Percentiles rank a stretch among this genome's conserved stretches.
Evolutionary conservation across 805 yeast species (phyloP).

Genomic region (Ogataea methanolica): DNA sequence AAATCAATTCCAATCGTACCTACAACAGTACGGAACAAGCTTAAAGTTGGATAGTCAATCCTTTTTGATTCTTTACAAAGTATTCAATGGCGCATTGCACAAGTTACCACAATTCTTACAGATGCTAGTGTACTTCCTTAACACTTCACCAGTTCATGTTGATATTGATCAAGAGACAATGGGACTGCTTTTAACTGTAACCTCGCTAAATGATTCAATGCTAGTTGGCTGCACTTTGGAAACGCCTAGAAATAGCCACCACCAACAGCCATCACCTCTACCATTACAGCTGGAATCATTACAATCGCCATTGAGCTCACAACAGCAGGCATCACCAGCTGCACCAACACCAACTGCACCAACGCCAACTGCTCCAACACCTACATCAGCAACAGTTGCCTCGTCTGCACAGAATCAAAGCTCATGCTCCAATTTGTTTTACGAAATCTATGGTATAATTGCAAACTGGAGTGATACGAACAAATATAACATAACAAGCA

Average conservation of each 20-base stretch:
- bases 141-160: constrained; percentile 1
- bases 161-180: constrained; percentile 10
- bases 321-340: not conserved
- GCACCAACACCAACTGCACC: not conserved
- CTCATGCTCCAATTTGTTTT: constrained; percentile 12
- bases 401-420: not conserved
- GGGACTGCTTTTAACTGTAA: not conserved
- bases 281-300: too few species aligned
- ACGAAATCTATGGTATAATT: constrained; percentile 9
- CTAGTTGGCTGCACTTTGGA: constrained; percentile 13
- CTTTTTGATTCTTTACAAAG: constrained; percentile 13
- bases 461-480: constrained; percentile 16
- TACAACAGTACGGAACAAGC: not conserved
- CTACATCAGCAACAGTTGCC: not conserved
- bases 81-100: constrained; percentile 13
- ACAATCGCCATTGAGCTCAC: not conserved
- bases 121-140: constrained; percentile 10
- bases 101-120: constrained; percentile 16
- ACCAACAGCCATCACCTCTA: too few species aligned
- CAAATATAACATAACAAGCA: constrained; percentile 7
- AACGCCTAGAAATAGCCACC: too few species aligned
- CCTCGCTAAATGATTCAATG: constrained; percentile 18
- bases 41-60: constrained; percentile 2
- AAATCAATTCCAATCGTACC: constrained; percentile 2
- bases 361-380: not conserved